Evolutionary conservation across 2,329 filamentous ascomycete species (phyloP), one percentile per base, ranked within the genome.

Genomic region (Bertia moriformis): DNA sequence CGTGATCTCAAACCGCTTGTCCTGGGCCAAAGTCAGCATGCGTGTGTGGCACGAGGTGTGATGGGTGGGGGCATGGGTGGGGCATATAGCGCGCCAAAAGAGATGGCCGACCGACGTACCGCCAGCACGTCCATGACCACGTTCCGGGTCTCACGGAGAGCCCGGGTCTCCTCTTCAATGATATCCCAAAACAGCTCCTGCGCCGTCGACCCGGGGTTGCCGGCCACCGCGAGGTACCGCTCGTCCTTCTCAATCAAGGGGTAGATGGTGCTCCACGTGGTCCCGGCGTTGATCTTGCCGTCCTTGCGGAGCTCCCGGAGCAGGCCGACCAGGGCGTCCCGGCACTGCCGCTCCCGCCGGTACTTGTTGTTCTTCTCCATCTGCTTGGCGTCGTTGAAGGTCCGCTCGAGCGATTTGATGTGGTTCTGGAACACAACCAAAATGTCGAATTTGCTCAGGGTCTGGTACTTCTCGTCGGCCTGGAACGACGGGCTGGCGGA

Each of bases 151-250:
- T 75, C 78, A 44, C 88, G 80, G 37, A 95, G 66, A 14, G 80
- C 78, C 42, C 83, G 77, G 52, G 98, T 89, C 57, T 96, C 87
- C 56, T 94, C 87, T 56, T 96, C 89, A 19, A 96, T 71, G 37
- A 88, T 67, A 55, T 98, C 91, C 86, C 89, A 95, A 63, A 98
- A 96, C 4, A 98, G 67, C 51, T 96, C 87, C 46, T 94, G 70
- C 13, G 91, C 85, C 3, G 77, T 83, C 3, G 88, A 94, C 41
- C 89, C 88, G 42, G 73, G 61, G 53, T 93, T 85, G 39, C 87
- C 88, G 43, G 88, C 71, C 67, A 94, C 86, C 45, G 76, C 78
- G 49, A 67, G 70, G 59, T 94, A 96, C 47, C 88, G 83, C 38
- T 80, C 71, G 51, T 98, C 91, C 40, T 83, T 67, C 49, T 83